Percentiles rank a stretch among this genome's conserved stretches.
phyloP scores from a whole-genome alignment of 1,284 basidiomycete genomes.

The Ustilago curta region DNA sequence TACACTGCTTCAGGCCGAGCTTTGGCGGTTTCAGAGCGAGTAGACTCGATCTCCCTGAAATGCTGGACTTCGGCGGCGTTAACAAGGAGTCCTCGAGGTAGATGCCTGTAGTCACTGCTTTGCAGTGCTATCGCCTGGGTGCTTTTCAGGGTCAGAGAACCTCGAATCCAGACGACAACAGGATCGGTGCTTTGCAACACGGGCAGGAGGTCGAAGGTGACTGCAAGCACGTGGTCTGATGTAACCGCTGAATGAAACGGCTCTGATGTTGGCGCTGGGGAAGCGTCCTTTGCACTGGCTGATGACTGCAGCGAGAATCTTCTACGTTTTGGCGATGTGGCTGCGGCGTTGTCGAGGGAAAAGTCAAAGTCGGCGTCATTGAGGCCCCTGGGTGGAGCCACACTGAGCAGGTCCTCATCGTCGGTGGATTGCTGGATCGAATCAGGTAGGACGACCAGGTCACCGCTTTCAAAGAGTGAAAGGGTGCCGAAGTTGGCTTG shows the following conservation, averaged over 20 bases:
- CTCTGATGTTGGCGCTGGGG: conserved; percentile 24
- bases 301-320: conserved; percentile 48
- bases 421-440: conserved; percentile 13
- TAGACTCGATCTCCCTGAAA: neutral
- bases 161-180: conserved; percentile 15
- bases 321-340: conserved; percentile 22
- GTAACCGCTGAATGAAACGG: neutral
- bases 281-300: conserved; percentile 9
- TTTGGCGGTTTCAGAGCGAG: neutral
- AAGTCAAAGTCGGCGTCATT: conserved; percentile 38
- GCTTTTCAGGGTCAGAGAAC: conserved; percentile 1
- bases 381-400: conserved; percentile 41
- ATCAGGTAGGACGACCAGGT: conserved; percentile 32
- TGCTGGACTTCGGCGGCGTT: conserved; percentile 10
- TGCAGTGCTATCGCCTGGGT: neutral
- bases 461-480: conserved; percentile 15
- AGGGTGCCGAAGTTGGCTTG: neutral
- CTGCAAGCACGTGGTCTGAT: conserved; percentile 14
- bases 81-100: conserved; percentile 18
- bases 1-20: neutral
- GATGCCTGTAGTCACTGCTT: neutral
- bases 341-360: conserved; percentile 34
- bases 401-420: conserved; percentile 42
- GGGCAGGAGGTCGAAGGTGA: conserved; percentile 34
- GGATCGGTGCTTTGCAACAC: conserved; percentile 31